phyloP scores from a whole-genome alignment of 1,139 yeast genomes.

The Spencermartinsiella ligniputridi region DNA sequence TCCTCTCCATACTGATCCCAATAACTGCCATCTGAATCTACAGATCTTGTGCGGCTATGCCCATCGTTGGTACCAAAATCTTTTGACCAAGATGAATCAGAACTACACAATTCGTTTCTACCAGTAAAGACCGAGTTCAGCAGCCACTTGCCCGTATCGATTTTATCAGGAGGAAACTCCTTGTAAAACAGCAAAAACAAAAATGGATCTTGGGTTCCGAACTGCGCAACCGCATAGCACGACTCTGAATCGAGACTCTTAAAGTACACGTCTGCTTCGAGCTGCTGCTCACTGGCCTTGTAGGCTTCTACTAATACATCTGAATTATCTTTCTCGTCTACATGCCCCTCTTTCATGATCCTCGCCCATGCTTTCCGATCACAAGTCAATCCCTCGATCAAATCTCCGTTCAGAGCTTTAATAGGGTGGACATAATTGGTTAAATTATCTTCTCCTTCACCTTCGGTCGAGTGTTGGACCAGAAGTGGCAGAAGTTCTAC shows the following conservation, averaged over 20 bases:
- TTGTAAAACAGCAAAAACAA: not conserved
- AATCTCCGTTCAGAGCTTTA: not conserved
- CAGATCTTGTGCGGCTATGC: not conserved
- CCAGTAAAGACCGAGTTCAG: not conserved
- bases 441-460: constrained; percentile 1
- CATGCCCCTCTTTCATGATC: not conserved
- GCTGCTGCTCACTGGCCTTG: constrained; percentile 71
- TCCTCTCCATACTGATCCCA: constrained; percentile 13
- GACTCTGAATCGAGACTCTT: constrained; percentile 73
- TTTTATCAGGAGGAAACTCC: not conserved
- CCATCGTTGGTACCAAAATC: not conserved
- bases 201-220: not conserved
- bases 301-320: constrained; percentile 41
- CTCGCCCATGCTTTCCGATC: constrained; percentile 1
- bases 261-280: constrained; percentile 49
- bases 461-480: not conserved
- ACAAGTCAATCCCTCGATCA: not conserved
- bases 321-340: not conserved
- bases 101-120: not conserved
- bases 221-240: constrained; percentile 37
- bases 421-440: not conserved
- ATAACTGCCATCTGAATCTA: constrained; percentile 9
- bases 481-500: not conserved
- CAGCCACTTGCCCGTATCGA: not conserved
- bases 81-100: not conserved